Base-by-base conservation (phyloP, 2,329 filamentous ascomycete species). In the Xylariaceae sp. region DNA sequence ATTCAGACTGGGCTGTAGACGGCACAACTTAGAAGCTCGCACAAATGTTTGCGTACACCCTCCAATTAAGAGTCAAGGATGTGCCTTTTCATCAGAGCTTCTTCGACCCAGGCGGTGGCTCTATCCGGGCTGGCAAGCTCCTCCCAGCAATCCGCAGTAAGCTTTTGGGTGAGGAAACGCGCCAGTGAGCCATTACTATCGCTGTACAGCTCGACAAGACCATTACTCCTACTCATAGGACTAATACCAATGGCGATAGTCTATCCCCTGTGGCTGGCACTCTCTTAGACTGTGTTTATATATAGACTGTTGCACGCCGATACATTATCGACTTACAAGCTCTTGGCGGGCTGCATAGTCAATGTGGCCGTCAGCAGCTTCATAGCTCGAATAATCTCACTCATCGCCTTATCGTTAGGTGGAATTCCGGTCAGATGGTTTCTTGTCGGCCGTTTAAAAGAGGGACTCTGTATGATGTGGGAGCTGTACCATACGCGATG, bases 381-480 rank as follows among this genome's bases (percentile, higher is more conserved):
- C 6, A 58, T 74, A 21, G 67, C 73, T 7, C 67, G 69, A 6
- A 23, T 70, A 4, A 53, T 67, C 4, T 67, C 70, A 5, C 60
- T 66, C 14, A 56, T 68, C 2, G 48, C 72, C 6, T 60, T 66
- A 5, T 77, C 77, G 1, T 58, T 72, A 21, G 32, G 72, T 19
- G 75, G 70, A n/a, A 76, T 80, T 20, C 33, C 63, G 3, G 64
- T 70, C 39, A 80, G 80, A 56, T 80, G 77, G 77, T 36, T 74
- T 5, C 64, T 80, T 41, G 73, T 80, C 34, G 77, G 77, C 10
- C 68, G 69, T 1, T 74, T 77, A 55, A 66, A 64, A 27, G 69
- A 76, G 55, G 77, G 77, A 0, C 57, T 78, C 2, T 79, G 75
- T 53, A 76, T 77, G 2, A 81, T 81, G 77, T 81, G 77, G 77